These are phyloP conservation scores for Mycosarcoma maydis DNA, from an alignment of 1,284 basidiomycete genomes.

Conservation along the genomic window DNA sequence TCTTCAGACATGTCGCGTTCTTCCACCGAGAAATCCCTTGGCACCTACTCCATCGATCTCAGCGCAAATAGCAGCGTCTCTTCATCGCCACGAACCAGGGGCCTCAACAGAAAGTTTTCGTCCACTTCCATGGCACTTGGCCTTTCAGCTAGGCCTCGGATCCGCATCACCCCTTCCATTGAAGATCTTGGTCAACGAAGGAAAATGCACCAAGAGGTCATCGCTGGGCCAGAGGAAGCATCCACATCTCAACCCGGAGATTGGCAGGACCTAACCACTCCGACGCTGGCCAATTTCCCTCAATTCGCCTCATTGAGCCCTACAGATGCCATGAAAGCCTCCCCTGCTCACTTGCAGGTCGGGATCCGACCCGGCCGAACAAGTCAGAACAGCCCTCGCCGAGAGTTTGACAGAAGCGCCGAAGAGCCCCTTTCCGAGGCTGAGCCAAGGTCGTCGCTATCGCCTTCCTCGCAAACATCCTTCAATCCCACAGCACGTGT, in stretches of 20 bases:
- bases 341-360: not conserved
- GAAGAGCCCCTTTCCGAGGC: not conserved
- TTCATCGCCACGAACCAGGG: slow-evolving; percentile 31
- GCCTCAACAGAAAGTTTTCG: slow-evolving; percentile 19
- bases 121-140: slow-evolving; percentile 25
- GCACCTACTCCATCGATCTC: slow-evolving; percentile 42
- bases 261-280: slow-evolving; percentile 31
- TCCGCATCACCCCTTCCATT: slow-evolving; percentile 59
- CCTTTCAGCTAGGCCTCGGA: slow-evolving; percentile 38
- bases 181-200: slow-evolving; percentile 52
- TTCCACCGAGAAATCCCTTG: slow-evolving; percentile 34
- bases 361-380: not conserved
- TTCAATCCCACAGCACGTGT: slow-evolving; percentile 28
- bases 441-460: not conserved
- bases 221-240: slow-evolving; percentile 11
- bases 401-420: not conserved
- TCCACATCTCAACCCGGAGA: slow-evolving; percentile 6
- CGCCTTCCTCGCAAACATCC: slow-evolving; percentile 13
- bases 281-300: slow-evolving; percentile 4
- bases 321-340: slow-evolving; percentile 26
- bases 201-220: slow-evolving; percentile 30
- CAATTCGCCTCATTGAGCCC: slow-evolving; percentile 24
- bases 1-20: slow-evolving; percentile 29
- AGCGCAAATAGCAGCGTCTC: slow-evolving; percentile 32
- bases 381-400: not conserved